These are phyloP conservation scores for Aspergillus sp. DNA, from an alignment of 2,329 filamentous ascomycete genomes.

Conservation along the genomic window DNA sequence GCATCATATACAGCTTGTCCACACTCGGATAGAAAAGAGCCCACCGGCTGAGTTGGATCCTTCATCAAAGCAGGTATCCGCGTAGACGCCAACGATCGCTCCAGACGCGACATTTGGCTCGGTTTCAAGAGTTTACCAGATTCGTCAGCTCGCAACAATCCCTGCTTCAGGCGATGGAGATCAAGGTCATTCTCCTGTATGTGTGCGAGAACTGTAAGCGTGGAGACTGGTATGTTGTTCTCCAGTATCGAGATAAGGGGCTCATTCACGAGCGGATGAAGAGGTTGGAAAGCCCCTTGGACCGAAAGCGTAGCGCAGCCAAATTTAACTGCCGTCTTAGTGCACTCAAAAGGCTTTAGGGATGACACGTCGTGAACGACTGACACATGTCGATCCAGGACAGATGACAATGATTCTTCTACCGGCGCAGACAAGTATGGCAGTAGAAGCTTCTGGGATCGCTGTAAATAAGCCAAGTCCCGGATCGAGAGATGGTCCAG, in stretches of 20 bases:
- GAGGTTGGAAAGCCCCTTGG: constrained; percentile 28
- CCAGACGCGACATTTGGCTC: constrained; percentile 42
- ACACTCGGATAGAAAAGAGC: constrained; percentile 37
- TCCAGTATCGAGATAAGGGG: constrained; percentile 31
- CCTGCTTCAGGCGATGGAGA: constrained; percentile 34
- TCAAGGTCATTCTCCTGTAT: constrained; percentile 39
- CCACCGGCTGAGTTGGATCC: constrained; percentile 41
- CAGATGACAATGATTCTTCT: constrained; percentile 15
- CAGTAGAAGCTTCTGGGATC: constrained; percentile 24
- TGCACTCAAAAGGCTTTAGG: constrained; percentile 28
- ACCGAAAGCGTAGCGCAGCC: constrained; percentile 26
- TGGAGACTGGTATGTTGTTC: constrained; percentile 19
- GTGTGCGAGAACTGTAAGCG: constrained; percentile 29
- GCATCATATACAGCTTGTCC: constrained; percentile 35
- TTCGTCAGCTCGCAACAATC: constrained; percentile 30
- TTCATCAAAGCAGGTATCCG: constrained; percentile 42
- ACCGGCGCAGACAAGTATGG: constrained; percentile 13
- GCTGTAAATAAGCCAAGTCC: constrained; percentile 34
- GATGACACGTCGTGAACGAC: constrained; percentile 29
- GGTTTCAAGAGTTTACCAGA: constrained; percentile 36
- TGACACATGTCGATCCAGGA: constrained; percentile 31
- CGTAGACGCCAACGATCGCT: constrained; percentile 41
- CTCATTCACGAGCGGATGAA: constrained; percentile 43
- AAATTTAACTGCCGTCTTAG: constrained; percentile 21
- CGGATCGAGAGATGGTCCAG: constrained; percentile 38